Conservation (phyloP, 1,284 basidiomycete genomes). For the Malassezia slooffiae region DNA sequence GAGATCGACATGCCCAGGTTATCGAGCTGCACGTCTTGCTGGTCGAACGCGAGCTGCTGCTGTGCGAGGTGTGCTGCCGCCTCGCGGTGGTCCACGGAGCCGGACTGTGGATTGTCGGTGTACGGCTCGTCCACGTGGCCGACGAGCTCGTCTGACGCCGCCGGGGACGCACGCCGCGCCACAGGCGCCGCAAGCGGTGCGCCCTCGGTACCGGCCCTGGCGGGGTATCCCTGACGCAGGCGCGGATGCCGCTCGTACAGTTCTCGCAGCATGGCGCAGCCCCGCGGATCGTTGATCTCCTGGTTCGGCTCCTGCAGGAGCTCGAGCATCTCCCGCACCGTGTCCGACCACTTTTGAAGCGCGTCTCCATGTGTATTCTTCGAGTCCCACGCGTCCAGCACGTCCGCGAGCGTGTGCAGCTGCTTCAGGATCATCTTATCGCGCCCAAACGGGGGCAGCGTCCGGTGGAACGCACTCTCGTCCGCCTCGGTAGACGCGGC, state of each 20-base stretch:
- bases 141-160: no score
- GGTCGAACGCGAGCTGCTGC: conserved; percentile 23
- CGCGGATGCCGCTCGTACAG: no score
- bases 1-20: conserved; percentile 28
- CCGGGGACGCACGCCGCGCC: no score
- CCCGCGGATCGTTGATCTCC: conserved; percentile 12
- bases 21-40: conserved; percentile 38
- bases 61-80: conserved; percentile 11
- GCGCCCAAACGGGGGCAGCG: conserved; percentile 12
- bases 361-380: neutral
- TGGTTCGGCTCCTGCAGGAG: conserved; percentile 7
- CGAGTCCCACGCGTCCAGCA: conserved; percentile 9
- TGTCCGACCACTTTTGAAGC: conserved; percentile 1
- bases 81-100: conserved; percentile 2
- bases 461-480: conserved; percentile 4
- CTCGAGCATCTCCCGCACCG: conserved; percentile 3
- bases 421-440: conserved; percentile 8
- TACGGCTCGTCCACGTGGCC: no score
- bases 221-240: no score
- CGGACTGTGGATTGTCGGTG: no score
- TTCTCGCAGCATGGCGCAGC: conserved; percentile 4
- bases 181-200: no score
- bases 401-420: conserved; percentile 5
- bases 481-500: conserved; percentile 2
- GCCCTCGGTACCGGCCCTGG: no score